These are phyloP conservation scores for Vitellaria paradoxa DNA, from an alignment of 179 eudicot species.

Conservation along the genomic window DNA sequence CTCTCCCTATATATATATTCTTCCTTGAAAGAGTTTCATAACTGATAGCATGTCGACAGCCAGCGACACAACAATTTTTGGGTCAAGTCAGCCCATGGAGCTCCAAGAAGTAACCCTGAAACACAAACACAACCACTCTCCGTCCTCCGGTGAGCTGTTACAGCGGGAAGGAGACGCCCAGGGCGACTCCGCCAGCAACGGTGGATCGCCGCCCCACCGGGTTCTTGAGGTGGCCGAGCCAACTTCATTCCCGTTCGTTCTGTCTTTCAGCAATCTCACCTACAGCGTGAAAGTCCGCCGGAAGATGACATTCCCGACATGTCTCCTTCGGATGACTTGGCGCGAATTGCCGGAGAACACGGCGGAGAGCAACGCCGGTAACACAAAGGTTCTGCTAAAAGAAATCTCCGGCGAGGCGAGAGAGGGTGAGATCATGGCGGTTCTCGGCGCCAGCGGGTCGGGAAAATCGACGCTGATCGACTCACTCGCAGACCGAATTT, in stretches of 20 bases:
- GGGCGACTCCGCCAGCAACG: conserved; percentile 6
- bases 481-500: conserved; percentile 58
- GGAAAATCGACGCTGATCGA: conserved; percentile 80
- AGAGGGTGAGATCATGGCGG: conserved; percentile 79
- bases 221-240: conserved; percentile 25
- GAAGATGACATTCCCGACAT: conserved; percentile 27
- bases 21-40: neutral
- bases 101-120: conserved; percentile 41
- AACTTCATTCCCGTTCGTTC: conserved; percentile 46
- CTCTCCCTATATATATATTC: neutral
- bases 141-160: conserved; percentile 59
- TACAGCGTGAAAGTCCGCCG: conserved; percentile 52
- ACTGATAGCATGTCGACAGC: conserved; percentile 20
- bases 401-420: conserved; percentile 64
- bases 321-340: conserved; percentile 11
- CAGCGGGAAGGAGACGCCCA: conserved; percentile 34
- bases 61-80: conserved; percentile 28
- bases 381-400: conserved; percentile 46
- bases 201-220: conserved; percentile 21
- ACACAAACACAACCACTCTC: conserved; percentile 33
- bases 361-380: too few relatives aligned
- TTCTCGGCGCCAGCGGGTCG: conserved; percentile 79
- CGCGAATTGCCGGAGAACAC: conserved; percentile 2
- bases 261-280: conserved; percentile 59
- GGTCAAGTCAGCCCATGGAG: conserved; percentile 37